Evolutionary conservation across 2,329 filamentous ascomycete genomes (phyloP).

Genomic region (Colletotrichum chlorophyti): DNA sequence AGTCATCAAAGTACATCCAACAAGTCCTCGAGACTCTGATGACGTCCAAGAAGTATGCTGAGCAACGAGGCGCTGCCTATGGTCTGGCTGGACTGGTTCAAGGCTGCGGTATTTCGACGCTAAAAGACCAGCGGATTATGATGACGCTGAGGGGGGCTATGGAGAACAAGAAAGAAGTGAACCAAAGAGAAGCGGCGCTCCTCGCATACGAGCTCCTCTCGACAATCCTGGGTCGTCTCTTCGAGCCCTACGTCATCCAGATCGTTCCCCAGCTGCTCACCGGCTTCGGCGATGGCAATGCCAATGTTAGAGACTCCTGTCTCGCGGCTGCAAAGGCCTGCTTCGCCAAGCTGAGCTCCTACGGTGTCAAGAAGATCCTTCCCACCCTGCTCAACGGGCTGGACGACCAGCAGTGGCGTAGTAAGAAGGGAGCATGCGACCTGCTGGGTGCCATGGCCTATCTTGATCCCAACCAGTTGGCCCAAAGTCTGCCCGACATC

Average conservation of each 20-base stretch:
- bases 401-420: slow-evolving; percentile 96
- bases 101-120: slow-evolving; percentile 82
- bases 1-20: slow-evolving; percentile 80
- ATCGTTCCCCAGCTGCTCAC: slow-evolving; percentile 89
- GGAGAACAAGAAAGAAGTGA: slow-evolving; percentile 95
- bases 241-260: slow-evolving; percentile 96
- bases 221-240: slow-evolving; percentile 82
- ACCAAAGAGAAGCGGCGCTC: slow-evolving; percentile 87
- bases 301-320: slow-evolving; percentile 91
- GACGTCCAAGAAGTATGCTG: slow-evolving; percentile 89
- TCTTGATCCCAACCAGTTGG: slow-evolving; percentile 92
- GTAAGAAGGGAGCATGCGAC: slow-evolving; percentile 97
- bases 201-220: slow-evolving; percentile 92
- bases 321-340: slow-evolving; percentile 93
- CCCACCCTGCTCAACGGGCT: slow-evolving; percentile 91
- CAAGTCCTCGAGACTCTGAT: slow-evolving; percentile 84
- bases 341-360: slow-evolving; percentile 92
- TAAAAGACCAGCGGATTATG: slow-evolving; percentile 88
- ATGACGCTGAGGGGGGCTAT: slow-evolving; percentile 78
- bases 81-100: slow-evolving; percentile 89
- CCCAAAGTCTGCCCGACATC: slow-evolving; percentile 90
- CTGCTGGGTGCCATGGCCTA: slow-evolving; percentile 98
- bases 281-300: slow-evolving; percentile 87
- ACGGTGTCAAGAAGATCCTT: slow-evolving; percentile 92
- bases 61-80: slow-evolving; percentile 91